Evolutionary conservation across 192 early-diverging fungal genomes (phyloP).

Genomic region (Coemansia umbellata): DNA sequence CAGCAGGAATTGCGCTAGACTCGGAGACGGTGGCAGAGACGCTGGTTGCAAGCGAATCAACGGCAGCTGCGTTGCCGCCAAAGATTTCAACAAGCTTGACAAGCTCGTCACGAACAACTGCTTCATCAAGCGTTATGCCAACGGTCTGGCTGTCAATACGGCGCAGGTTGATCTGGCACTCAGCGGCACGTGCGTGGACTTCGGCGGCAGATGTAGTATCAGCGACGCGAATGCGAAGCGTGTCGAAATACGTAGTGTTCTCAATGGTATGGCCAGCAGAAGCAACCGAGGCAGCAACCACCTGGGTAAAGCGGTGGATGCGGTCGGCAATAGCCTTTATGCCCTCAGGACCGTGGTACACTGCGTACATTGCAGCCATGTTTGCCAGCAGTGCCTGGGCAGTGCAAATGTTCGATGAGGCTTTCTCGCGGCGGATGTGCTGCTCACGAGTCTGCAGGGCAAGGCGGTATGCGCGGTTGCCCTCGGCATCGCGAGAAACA

Average conservation of each 20-base stretch:
- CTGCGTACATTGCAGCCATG: slow-evolving; percentile 99
- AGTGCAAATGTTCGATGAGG: slow-evolving; percentile 98
- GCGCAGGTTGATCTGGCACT: slow-evolving; percentile 83
- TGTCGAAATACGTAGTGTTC: slow-evolving; percentile 92
- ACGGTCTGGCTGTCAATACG: slow-evolving; percentile 71
- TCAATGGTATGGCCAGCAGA: slow-evolving; percentile 76
- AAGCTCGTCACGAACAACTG: slow-evolving; percentile 79
- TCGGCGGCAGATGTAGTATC: slow-evolving; percentile 56
- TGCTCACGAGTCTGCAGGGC: slow-evolving; percentile 98
- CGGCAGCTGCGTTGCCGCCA: slow-evolving; percentile 58
- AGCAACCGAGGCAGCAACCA: slow-evolving; percentile 74
- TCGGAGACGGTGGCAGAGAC: slow-evolving; percentile 51
- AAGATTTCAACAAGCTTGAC: slow-evolving; percentile 77
- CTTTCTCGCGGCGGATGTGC: slow-evolving; percentile 99
- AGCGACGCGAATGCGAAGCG: slow-evolving; percentile 75
- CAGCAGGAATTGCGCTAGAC: slow-evolving; percentile 53
- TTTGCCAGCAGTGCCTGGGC: slow-evolving; percentile 98
- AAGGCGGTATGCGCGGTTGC: slow-evolving; percentile 87
- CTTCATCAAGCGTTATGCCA: slow-evolving; percentile 91
- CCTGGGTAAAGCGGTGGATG: slow-evolving; percentile 85
- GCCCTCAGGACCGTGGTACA: slow-evolving; percentile 97
- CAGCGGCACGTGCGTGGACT: slow-evolving; percentile 69
- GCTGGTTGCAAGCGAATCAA: slow-evolving; percentile 42
- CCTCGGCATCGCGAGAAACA: slow-evolving; percentile 87
- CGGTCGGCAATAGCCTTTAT: slow-evolving; percentile 86